phyloP scores from a whole-genome alignment of 2,329 filamentous ascomycete genomes.

The Hymenoscyphus fraxineus region DNA sequence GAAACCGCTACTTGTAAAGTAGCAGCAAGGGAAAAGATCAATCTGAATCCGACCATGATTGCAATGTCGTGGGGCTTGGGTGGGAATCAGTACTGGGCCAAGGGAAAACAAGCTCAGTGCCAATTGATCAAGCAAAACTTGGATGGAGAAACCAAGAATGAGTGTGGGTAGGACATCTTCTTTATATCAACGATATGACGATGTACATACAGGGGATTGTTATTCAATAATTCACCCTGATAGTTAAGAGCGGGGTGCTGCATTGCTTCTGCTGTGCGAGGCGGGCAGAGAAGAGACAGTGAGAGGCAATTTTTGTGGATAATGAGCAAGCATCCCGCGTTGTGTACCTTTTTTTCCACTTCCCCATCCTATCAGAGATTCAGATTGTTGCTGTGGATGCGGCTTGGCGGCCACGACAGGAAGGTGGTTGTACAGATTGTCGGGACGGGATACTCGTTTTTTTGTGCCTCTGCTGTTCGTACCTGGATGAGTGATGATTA shows the following conservation, averaged over 20 bases:
- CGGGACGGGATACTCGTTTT: too few species aligned
- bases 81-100: background rate
- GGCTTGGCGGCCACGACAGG: background rate
- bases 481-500: too few species aligned
- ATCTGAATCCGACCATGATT: constrained; percentile 3
- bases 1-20: constrained; percentile 20
- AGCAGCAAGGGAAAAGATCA: constrained; percentile 1
- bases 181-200: background rate
- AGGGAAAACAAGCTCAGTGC: constrained; percentile 2
- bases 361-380: background rate
- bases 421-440: background rate
- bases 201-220: background rate
- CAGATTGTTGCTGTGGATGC: background rate
- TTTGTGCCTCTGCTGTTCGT: too few species aligned
- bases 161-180: background rate
- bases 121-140: constrained; percentile 4
- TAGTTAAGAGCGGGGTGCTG: background rate
- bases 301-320: background rate
- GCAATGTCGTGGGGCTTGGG: background rate
- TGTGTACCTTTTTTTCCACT: background rate
- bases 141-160: background rate
- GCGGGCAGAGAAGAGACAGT: background rate
- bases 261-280: background rate
- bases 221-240: background rate
- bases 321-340: background rate